A percentile compares a stretch with the other conserved stretches of the same genome.
Evolutionary conservation across 1,139 yeast species (phyloP).

Genomic region (Protomyces pachydermus): DNA sequence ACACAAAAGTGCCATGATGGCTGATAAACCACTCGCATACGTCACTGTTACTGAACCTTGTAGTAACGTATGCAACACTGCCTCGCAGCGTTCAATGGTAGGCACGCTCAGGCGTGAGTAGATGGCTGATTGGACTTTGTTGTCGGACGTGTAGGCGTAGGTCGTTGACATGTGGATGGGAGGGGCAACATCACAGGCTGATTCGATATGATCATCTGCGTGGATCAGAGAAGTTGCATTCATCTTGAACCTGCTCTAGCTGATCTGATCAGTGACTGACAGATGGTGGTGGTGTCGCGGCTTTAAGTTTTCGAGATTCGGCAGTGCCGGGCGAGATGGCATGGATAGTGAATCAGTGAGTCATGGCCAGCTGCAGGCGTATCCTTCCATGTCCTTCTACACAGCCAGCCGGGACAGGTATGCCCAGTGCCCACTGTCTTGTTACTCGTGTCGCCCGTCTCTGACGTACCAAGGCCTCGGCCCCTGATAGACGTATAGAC

Average conservation of each 20-base stretch:
- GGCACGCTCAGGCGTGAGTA: constrained; percentile 77
- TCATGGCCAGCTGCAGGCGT: too few species aligned
- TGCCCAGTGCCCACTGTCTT: too few species aligned
- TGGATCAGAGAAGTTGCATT: constrained; percentile 44
- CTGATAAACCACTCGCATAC: constrained; percentile 74
- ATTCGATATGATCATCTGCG: constrained; percentile 51
- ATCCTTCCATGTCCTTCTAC: too few species aligned
- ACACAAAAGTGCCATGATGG: constrained; percentile 71
- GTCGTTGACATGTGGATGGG: constrained; percentile 83
- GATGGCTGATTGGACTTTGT: constrained; percentile 39
- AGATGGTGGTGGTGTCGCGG: too few species aligned
- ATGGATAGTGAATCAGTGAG: too few species aligned
- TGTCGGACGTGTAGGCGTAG: constrained; percentile 58
- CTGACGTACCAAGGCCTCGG: too few species aligned
- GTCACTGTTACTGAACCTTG: constrained; percentile 48
- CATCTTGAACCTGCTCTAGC: neutral
- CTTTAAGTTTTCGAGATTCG: too few species aligned
- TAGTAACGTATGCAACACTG: constrained; percentile 55
- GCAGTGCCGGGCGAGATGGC: too few species aligned
- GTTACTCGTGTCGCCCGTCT: too few species aligned
- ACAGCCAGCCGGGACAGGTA: too few species aligned
- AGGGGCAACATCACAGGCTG: constrained; percentile 59
- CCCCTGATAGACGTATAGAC: too few species aligned
- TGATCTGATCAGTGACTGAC: too few species aligned
- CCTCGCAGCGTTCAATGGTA: constrained; percentile 62